Evolutionary conservation across 371 early-diverging fungal species (phyloP), one percentile per base, ranked within the genome.

Genomic region (Mucor mucedo): DNA sequence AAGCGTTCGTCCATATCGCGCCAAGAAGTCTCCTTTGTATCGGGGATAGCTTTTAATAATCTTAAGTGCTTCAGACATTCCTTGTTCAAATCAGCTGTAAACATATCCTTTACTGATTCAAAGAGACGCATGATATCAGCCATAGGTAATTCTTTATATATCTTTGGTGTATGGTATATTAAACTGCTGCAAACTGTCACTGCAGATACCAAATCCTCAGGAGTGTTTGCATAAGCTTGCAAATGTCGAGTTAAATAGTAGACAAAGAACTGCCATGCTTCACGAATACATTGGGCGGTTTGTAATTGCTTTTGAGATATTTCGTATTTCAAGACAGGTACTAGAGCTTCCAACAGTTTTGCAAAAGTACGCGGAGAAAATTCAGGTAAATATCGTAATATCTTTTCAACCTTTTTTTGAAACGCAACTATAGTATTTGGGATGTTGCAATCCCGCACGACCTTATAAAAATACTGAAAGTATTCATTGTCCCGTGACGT

Each of bases 281-380:
- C 21, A 6, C 27, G 4, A 4, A 69, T 56, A 30, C 64, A 38
- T 10, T 45, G 56, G 6, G 50, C 38, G 28, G 48, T 62, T 16
- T 64, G 54, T 8, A 39, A 5, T 9, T 55, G n/a, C 5, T 48
- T 30, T 3, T 38, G 45, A 13, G 14, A 30, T 8, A 16, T 8
- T 40, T 77, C 69, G 16, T 63, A 35, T 6, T 62, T 42, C n/a
- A 67, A 49, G 0, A 58, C 32, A 5, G 55, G 45, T 1, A 40
- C 39, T 9, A 77, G 35, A 2, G 58, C 48, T 4, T 68, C 49
- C 4, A 77, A 41, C 0, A 77, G 41, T n/a, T 58, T 50, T 1
- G 55, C 53, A 45, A 74, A 63, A 0, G 63, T 68, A 6, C 75
- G 64, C 5, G 28, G n/a, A 2, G 62, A 48, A 5, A 73, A 61